Evolutionary conservation across 2,329 filamentous ascomycete genomes (phyloP), one percentile per base, ranked within the genome.

Genomic region (Tolypocladium tundrense): DNA sequence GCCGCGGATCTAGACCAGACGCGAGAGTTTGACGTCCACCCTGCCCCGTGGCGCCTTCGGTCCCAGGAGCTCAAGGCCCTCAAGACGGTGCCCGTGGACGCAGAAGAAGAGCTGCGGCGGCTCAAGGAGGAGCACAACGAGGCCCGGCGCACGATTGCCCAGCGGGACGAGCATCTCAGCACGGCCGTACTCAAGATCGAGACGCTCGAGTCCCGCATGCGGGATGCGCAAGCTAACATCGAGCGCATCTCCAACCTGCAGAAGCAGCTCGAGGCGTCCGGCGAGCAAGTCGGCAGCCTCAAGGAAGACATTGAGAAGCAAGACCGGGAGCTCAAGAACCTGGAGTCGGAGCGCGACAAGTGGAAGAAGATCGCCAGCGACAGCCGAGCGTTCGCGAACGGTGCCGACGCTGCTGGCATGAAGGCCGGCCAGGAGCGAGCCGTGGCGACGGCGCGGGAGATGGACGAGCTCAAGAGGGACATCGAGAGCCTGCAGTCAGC

Each of bases 101-200:
- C 88, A 0, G 91, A 96, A 68, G 89, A 93, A 67, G 90, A 96
- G 70, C 81, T 97, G 57, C 84, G 88, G 8, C 85, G 87, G 24
- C 78, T 96, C 58, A 90, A 87, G 65, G 89, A 92, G 56, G 88
- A 93, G 63, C 83, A 94, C 63, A 85, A 87, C 63, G 90, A 93
- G 67, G 86, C 88, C 24, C 87, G 89, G 4, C 85, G 87, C 57
- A 79, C 83, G 4, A 80, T 91, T 58, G 85, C 87, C 1, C 81
- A 87, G 62, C 86, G 87, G 61, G 90, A 96, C 63, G 89, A 92
- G 69, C 86, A 87, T 41, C 83, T 96, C 56, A 91, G 95, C 70
- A 93, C 95, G 59, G 82, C 90, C 31, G 83, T 87, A n/a, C 88
- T 97, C 64, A 92, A 94, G 72, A 96, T 97, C 64, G 93, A 97